Evolutionary conservation across 148 eudicot genomes (phyloP).

Genomic region (Diospyros lotus): DNA sequence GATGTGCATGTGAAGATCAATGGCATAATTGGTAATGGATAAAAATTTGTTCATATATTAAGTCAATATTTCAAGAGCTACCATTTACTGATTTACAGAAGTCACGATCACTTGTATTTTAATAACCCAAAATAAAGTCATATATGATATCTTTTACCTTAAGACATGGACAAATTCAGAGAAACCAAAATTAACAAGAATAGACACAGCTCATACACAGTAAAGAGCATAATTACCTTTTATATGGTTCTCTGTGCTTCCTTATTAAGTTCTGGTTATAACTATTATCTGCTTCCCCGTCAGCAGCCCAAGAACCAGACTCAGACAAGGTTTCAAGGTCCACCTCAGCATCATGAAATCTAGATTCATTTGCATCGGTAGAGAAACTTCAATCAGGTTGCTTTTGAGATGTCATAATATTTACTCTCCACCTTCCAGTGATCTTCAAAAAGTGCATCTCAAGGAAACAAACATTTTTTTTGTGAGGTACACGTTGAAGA

Average conservation of each 20-base stretch:
- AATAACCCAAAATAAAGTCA: not conserved
- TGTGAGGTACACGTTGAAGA: too few species aligned
- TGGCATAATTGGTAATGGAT: not conserved
- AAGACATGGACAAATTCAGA: constrained; percentile 2
- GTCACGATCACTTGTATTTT: not conserved
- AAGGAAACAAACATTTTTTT: not conserved
- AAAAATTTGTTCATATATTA: not conserved
- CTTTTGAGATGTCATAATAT: constrained; percentile 37
- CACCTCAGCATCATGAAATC: constrained; percentile 34
- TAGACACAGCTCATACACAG: constrained; percentile 6
- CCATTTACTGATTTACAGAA: not conserved
- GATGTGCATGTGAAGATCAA: not conserved
- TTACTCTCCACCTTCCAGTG: not conserved
- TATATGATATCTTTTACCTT: not conserved
- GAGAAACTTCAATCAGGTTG: constrained; percentile 29
- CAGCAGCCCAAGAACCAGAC: constrained; percentile 48
- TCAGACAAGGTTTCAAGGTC: constrained; percentile 48
- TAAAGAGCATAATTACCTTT: constrained; percentile 38
- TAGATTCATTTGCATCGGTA: constrained; percentile 28
- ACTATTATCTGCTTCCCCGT: constrained; percentile 59
- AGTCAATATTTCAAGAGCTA: not conserved
- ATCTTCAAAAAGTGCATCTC: constrained; percentile 3
- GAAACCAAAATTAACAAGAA: not conserved
- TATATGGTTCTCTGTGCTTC: constrained; percentile 44
- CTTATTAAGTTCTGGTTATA: constrained; percentile 50